Evolutionary conservation across 1,284 basidiomycete genomes (phyloP), one percentile per base, ranked within the genome.

Genomic region (Tausonia pullulans): DNA sequence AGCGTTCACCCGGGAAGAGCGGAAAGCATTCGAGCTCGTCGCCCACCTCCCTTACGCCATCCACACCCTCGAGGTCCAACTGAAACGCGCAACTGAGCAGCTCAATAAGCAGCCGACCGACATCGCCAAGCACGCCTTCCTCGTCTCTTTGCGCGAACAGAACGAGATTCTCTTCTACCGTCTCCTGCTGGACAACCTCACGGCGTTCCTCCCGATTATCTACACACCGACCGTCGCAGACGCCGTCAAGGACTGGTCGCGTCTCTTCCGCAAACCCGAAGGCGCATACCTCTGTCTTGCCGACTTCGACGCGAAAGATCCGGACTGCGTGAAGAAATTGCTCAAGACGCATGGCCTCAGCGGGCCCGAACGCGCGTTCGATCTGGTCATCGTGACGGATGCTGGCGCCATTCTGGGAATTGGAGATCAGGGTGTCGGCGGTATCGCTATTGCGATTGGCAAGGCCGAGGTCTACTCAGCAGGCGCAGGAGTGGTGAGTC

Each of bases 401-500:
- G 82, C 84, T 5, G 86, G 87, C 69, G 83, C 84, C 2, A 89
- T 88, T 66, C 76, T 88, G 5, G 87, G 87, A 0, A 88, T 77
- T 51, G 76, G 66, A 71, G 75, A 78, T 68, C 73, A 76, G 55
- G 77, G 77, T 44, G 76, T 69, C 41, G 72, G 72, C 41, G 72
- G 68, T 11, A 66, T 68, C 41, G 67, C 65, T 9, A 69, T 68
- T 41, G 83, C 85, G 0, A 81, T 84, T 2, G 88, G 88, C 6
- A 90, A 91, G 78, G 81, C 87, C 4, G 85, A 81, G 7, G 84
- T 91, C 48, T 90, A 90, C 70, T 85, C 85, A 0, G 78, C 88
- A 51, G 82, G 88, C 48, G 87, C 83, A 50, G 87, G 88, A 8
- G 81, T 91, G 52, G 27, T 27, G 27, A 27, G 27, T 27, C 27